Evolutionary conservation across 177 flowering plant genomes (phyloP), one percentile per base, ranked within the genome.

Genomic region (Telopea speciosissima): DNA sequence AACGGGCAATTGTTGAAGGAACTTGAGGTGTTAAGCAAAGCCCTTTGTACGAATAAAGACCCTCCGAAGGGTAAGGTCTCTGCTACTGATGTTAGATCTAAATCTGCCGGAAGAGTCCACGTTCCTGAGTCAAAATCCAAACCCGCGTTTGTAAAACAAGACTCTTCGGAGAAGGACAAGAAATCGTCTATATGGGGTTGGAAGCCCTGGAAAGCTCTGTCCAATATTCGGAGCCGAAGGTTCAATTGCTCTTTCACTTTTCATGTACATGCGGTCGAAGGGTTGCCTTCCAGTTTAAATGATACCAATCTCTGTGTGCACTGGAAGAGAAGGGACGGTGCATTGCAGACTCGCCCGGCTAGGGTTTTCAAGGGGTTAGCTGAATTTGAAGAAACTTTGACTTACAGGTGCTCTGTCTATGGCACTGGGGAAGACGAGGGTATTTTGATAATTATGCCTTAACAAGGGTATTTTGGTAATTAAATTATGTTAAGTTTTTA

Each of bases 321-420:
- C 74, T 96, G 96, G 98, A 90, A 84, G 84, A 85, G 97, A 76
- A 79, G 85, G 68, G 95, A 90, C 78, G 89, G 82, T 1, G 85
- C 69, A 33, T 62, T 84, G 82, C 83, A 73, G 70, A 90, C 93
- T 6, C 65, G 74, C 1, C 86, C 91, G 0, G 80, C 76, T 0
- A 85, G 79, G 80, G 97, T 87, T 73, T 67, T 69, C 59, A 64
- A 79, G 12, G 95, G 99, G 8, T 49, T 72, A 9, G 92, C 83
- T 66, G 88, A 88, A 45, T 90, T 93, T 81, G 93, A 88, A 68
- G 97, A 96, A 75, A 81, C 74, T 8, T 79, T 93, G 81, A 78
- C 74, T 8, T 83, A 84, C 36, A 75, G 79, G 0, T 93, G 97
- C 65, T 79, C 83, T 0, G 88, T 96, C n/a, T 85, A 85, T 77